Base-by-base conservation (phyloP, 75 land plant genomes). In the Pinus tabuliformis region DNA sequence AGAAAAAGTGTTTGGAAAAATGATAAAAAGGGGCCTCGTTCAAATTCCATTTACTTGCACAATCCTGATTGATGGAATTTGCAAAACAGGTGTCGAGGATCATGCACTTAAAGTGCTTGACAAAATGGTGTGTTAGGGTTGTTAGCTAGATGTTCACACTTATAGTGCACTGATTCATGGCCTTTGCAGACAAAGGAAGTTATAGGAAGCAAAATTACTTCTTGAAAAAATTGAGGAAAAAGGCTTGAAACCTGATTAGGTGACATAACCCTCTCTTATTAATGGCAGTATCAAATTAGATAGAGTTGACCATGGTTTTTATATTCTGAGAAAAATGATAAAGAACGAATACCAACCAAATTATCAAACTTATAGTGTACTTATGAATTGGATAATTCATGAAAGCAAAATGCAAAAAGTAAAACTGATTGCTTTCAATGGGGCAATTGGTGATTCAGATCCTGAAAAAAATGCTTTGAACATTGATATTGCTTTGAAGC, bases 191-290 rank as follows among this genome's bases (percentile, higher is more conserved):
- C 85, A 83, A 54, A 87, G 89, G 8, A 83, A 78, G 59, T 70
- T 58, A 36, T 75, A 75, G 56, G 84, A 85, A 59, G 91, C 93
- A 21, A 80, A 81, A 59, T 54, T 3, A 20, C 79, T 89, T 65
- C 77, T 89, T 37, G 82, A 26, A 36, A 17, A 86, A 70, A 81
- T 91, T 80, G 76, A 75, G 75, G 63, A 49, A 0, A 81, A 83
- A 61, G 85, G 86, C 14, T 39, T 89, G 16, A 17, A 42, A 49
- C 88, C 88, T 59, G 92, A 92, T 79, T 62, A 71, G 3, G 82
- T 87, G 3, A 86, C 88, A 45, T 92, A 78, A 74, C 87, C 87
- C 59, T 83, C 88, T 36, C 62, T 92, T 20, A 87, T 92, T n/a
- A 82, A 80, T 86, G 92, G 92, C 17, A 76, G 77, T 74, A 81